These are phyloP conservation scores for Pelargonium australe DNA, from an alignment of 441 rosid genomes.

Conservation along the genomic window DNA sequence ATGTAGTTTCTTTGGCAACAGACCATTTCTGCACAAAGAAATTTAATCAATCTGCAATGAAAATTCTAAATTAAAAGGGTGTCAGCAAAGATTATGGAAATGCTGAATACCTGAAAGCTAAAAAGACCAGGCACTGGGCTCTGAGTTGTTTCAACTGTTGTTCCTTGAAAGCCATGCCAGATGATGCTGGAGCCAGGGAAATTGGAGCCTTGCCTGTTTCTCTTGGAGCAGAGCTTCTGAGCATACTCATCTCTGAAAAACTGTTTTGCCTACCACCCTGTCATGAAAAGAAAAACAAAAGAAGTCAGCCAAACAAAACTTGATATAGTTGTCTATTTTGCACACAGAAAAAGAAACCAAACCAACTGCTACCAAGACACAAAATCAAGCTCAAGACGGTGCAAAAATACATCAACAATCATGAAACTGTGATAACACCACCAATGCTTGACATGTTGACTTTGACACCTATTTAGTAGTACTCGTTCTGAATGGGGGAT, in stretches of 20 bases:
- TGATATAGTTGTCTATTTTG: not conserved
- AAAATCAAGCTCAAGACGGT: not conserved
- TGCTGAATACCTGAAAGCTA: slow-evolving; percentile 68
- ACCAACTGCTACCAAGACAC: not conserved
- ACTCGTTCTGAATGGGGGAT: not conserved
- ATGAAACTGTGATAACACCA: not conserved
- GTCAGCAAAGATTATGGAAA: slow-evolving; percentile 13
- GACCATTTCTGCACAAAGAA: slow-evolving; percentile 47
- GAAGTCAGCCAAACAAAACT: not conserved
- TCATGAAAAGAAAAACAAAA: slow-evolving; percentile 12
- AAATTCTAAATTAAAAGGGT: slow-evolving; percentile 11
- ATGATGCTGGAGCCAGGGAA: slow-evolving; percentile 34
- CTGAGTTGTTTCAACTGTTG: slow-evolving; percentile 91
- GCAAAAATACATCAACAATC: not conserved
- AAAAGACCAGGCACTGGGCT: slow-evolving; percentile 91
- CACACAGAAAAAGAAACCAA: not conserved
- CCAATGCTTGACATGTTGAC: not conserved
- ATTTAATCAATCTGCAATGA: slow-evolving; percentile 15
- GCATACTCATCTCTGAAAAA: slow-evolving; percentile 40
- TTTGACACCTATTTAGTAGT: not conserved
- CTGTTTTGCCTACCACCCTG: slow-evolving; percentile 53
- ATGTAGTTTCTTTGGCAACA: slow-evolving; percentile 84
- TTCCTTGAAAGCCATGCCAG: slow-evolving; percentile 76
- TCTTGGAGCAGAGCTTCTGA: slow-evolving; percentile 44
- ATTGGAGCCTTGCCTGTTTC: slow-evolving; percentile 64